Conservation (phyloP, 768 basidiomycete species). For the Dioszegia aurantiaca region DNA sequence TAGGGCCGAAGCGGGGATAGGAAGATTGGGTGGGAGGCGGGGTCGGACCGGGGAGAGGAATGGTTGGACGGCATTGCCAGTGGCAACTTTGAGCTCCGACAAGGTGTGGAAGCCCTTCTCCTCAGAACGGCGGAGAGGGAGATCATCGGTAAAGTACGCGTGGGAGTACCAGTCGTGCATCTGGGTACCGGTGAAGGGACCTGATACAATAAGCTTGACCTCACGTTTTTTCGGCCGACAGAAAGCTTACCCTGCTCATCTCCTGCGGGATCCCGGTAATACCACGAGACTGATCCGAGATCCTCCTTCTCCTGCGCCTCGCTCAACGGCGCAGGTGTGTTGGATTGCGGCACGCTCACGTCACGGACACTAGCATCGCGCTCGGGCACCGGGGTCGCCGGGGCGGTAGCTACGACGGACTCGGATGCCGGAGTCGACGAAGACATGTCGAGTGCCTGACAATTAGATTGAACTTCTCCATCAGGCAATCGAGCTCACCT, state of each 20-base stretch:
- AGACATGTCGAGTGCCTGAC: constrained; percentile 27
- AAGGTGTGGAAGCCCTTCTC: constrained; percentile 53
- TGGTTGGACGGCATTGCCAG: constrained; percentile 50
- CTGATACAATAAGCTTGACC: constrained; percentile 53
- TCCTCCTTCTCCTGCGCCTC: constrained; percentile 25
- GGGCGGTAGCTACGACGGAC: constrained; percentile 42
- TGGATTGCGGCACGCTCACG: constrained; percentile 2
- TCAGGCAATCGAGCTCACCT: constrained; percentile 25
- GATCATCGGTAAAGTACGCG: constrained; percentile 77
- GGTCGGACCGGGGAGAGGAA: constrained; percentile 55
- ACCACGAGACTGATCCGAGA: constrained; percentile 66
- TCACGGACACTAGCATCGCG: constrained; percentile 41
- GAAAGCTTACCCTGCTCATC: constrained; percentile 71
- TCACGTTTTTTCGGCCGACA: neutral
- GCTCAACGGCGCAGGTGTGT: constrained; percentile 5
- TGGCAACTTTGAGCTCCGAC: constrained; percentile 47
- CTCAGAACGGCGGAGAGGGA: constrained; percentile 72
- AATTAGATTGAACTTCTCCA: neutral
- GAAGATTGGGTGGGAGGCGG: constrained; percentile 55
- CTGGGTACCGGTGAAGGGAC: constrained; percentile 78
- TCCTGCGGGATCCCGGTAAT: constrained; percentile 88
- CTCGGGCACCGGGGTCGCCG: constrained; percentile 46
- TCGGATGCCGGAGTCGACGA: constrained; percentile 24
- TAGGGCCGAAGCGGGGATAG: constrained; percentile 32
- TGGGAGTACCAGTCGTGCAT: constrained; percentile 96